Percentiles rank a stretch among this genome's conserved stretches.
Conservation (phyloP, 2,329 filamentous ascomycete genomes). For the Diaporthe vexans region DNA sequence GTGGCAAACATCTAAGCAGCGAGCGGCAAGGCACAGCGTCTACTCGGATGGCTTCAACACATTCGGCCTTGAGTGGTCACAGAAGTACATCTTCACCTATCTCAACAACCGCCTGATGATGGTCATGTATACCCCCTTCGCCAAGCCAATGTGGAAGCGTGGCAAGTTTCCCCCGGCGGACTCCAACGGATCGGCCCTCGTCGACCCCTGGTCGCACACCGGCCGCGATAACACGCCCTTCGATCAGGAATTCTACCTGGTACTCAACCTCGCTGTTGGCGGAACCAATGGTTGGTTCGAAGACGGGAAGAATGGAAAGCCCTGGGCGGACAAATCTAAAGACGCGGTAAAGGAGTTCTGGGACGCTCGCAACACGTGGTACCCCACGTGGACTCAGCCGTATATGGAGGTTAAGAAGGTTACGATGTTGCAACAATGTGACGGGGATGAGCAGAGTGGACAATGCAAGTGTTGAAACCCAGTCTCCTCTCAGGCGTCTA, state of each 20-base stretch:
- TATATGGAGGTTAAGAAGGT: constrained; percentile 79
- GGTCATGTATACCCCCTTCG: constrained; percentile 83
- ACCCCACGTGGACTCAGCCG: constrained; percentile 78
- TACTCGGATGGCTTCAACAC: constrained; percentile 79
- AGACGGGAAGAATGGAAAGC: constrained; percentile 79
- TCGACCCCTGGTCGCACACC: constrained; percentile 75
- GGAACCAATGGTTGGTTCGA: constrained; percentile 88
- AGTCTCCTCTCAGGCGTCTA: not conserved
- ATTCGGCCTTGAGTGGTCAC: constrained; percentile 87
- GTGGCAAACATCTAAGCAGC: constrained; percentile 88
- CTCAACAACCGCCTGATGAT: constrained; percentile 85
- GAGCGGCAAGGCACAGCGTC: constrained; percentile 79
- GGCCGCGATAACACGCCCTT: constrained; percentile 77
- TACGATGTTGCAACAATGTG: constrained; percentile 78
- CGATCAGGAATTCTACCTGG: constrained; percentile 81
- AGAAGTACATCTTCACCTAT: constrained; percentile 91
- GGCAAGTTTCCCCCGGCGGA: constrained; percentile 76
- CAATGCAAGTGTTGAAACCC: not conserved
- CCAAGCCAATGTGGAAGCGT: constrained; percentile 76
- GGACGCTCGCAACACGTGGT: constrained; percentile 75
- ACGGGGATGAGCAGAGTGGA: constrained; percentile 67
- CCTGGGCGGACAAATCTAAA: constrained; percentile 79
- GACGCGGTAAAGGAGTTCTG: constrained; percentile 84
- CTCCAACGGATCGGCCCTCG: constrained; percentile 75
- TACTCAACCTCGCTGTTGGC: constrained; percentile 82